These are phyloP conservation scores for Allium sativum DNA, from an alignment of 106 monocot species.

Conservation along the genomic window DNA sequence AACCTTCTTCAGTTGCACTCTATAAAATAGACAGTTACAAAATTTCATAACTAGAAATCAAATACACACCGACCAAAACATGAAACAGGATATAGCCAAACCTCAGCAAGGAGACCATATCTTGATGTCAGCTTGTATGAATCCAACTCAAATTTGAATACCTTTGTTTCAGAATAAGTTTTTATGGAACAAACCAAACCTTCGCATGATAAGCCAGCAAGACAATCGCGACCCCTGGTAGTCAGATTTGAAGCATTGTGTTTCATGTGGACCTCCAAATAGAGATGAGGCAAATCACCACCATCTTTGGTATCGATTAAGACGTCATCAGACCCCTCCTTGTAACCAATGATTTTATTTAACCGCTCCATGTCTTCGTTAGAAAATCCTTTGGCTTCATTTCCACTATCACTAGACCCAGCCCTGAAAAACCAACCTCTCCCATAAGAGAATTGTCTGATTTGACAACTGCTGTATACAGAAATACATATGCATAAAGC, in stretches of 20 bases:
- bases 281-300: conserved; percentile 46
- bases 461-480: no score
- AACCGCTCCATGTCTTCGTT: conserved; percentile 83
- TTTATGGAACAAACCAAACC: conserved; percentile 61
- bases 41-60: neutral
- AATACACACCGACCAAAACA: neutral
- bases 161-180: conserved; percentile 69
- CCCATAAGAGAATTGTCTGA: neutral
- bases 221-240: conserved; percentile 28
- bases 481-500: no score
- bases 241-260: conserved; percentile 90
- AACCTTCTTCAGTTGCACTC: conserved; percentile 81
- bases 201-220: conserved; percentile 94
- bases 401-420: conserved; percentile 42
- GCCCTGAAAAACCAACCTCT: conserved; percentile 30
- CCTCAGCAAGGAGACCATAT: conserved; percentile 93
- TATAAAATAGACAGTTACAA: conserved; percentile 18
- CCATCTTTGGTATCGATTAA: conserved; percentile 35
- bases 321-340: conserved; percentile 62
- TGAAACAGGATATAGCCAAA: conserved; percentile 14
- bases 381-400: conserved; percentile 47
- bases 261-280: conserved; percentile 82
- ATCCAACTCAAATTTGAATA: conserved; percentile 75
- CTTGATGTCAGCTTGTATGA: conserved; percentile 83
- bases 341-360: conserved; percentile 86